These are phyloP conservation scores for Adansonia rubrostipa DNA, from an alignment of 441 rosid species.

Conservation along the genomic window DNA sequence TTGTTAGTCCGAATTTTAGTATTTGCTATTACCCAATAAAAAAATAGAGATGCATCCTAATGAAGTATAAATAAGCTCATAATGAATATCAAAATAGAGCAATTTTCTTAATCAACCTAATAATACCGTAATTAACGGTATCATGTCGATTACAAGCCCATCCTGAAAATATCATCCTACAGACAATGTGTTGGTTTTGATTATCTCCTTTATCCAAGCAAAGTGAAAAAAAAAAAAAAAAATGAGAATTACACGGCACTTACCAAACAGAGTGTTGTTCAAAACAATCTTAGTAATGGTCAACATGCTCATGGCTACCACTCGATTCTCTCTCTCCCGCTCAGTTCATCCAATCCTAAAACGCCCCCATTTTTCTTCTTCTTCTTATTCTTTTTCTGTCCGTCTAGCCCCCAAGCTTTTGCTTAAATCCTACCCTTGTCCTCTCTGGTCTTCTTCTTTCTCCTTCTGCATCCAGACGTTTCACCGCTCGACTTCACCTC, in stretches of 20 bases:
- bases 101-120: too few relatives aligned
- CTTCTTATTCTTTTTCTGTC: constrained; percentile 19
- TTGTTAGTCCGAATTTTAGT: too few relatives aligned
- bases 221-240: too few relatives aligned
- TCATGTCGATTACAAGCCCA: background rate
- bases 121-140: too few relatives aligned
- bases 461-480: constrained; percentile 57
- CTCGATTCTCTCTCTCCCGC: constrained; percentile 50
- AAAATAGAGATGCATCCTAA: too few relatives aligned
- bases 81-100: too few relatives aligned
- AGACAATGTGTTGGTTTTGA: background rate
- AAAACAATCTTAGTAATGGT: background rate
- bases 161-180: background rate
- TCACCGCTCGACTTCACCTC: constrained; percentile 34
- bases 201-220: background rate
- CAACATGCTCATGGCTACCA: constrained; percentile 39
- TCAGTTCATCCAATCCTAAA: constrained; percentile 42
- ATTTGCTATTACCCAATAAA: too few relatives aligned
- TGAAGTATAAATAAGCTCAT: too few relatives aligned
- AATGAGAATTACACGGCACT: background rate
- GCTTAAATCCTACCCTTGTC: constrained; percentile 56
- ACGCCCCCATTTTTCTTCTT: constrained; percentile 20
- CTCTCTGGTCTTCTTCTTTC: constrained; percentile 80
- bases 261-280: background rate
- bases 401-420: constrained; percentile 41